A percentile compares a stretch with the other conserved stretches of the same genome.
phyloP scores from a whole-genome alignment of 2,329 filamentous ascomycete species.

The Clonostachys solani region DNA sequence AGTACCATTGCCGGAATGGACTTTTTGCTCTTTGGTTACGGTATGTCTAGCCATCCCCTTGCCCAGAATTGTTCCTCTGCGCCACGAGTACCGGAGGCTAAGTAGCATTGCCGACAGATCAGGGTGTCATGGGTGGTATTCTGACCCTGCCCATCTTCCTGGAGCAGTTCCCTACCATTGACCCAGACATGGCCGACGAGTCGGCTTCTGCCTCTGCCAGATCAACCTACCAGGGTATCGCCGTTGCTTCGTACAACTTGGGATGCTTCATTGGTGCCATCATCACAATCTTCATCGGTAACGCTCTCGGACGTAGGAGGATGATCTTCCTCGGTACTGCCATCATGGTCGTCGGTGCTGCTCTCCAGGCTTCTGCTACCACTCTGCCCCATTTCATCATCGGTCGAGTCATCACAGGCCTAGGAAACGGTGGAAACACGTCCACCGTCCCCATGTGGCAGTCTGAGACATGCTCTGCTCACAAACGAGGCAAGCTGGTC shows the following conservation, averaged over 20 bases:
- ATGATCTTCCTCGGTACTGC: constrained; percentile 56
- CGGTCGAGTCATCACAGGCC: constrained; percentile 54
- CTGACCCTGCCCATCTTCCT: constrained; percentile 62
- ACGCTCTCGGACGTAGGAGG: constrained; percentile 53
- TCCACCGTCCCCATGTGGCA: constrained; percentile 58
- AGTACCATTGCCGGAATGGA: constrained; percentile 69
- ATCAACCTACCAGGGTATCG: constrained; percentile 48
- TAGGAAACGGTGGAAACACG: constrained; percentile 53
- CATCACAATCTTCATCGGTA: constrained; percentile 62
- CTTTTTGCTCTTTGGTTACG: constrained; percentile 60
- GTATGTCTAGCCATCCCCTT: constrained; percentile 21
- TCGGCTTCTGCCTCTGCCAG: constrained; percentile 30
- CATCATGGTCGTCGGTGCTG: constrained; percentile 54
- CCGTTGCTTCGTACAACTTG: constrained; percentile 53
- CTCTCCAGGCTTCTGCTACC: constrained; percentile 54
- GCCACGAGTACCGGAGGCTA: neutral
- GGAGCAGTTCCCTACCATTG: constrained; percentile 48
- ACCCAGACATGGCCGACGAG: constrained; percentile 24
- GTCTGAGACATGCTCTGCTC: constrained; percentile 51
- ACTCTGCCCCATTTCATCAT: constrained; percentile 50
- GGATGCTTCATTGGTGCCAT: constrained; percentile 61
- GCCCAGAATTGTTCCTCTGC: neutral
- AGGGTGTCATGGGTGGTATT: constrained; percentile 73
- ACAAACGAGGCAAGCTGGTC: constrained; percentile 56
- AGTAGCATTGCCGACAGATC: constrained; percentile 45